Base-by-base conservation (phyloP, 768 basidiomycete species). In the Mycena filopes region DNA sequence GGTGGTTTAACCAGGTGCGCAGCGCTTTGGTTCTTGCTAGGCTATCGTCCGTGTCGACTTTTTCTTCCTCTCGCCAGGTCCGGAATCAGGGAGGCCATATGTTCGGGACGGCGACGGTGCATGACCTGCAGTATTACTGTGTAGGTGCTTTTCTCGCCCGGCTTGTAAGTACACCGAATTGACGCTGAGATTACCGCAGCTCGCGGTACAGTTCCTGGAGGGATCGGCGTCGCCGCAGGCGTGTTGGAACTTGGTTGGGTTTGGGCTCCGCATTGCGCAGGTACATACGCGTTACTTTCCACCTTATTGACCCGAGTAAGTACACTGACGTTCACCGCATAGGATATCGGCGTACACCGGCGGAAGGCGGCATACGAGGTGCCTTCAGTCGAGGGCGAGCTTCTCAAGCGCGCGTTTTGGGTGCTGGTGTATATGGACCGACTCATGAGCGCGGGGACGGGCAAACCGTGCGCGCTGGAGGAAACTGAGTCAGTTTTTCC, bases 371-470 rank as follows among this genome's bases (percentile, higher is more conserved):
- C 75, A 15, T 81, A 81, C 6, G 82, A 53, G 21, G 21, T 53
- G 11, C 50, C 50, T 4, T 53, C 78, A 7, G 76, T 80, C 12
- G 89, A 92, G 66, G 83, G 88, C 50, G 92, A 95, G 73, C 81
- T 91, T 25, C 92, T 90, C 86, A 90, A 90, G 71, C 84, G 89
- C 25, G 86, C 84, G 10, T 89, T 89, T 68, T 89, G 87, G 87
- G 84, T 43, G 11, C 51, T 62, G 9, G 28, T 55, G 5, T 47
- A 70, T n/a, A 72, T 85, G 42, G 87, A 89, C 69, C 74, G 86
- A 46, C 57, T 78, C 18, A 71, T 81, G n/a, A 85, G 86, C 12
- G 16, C 10, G 16, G 31, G 11, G 20, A 33, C 12, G 29, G 49
- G 31, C 29, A 33, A n/a, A 12, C 31, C 49, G 10, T 50, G 49